Evolutionary conservation across 1,139 yeast genomes (phyloP).

Genomic region (Pichia norvegensis): DNA sequence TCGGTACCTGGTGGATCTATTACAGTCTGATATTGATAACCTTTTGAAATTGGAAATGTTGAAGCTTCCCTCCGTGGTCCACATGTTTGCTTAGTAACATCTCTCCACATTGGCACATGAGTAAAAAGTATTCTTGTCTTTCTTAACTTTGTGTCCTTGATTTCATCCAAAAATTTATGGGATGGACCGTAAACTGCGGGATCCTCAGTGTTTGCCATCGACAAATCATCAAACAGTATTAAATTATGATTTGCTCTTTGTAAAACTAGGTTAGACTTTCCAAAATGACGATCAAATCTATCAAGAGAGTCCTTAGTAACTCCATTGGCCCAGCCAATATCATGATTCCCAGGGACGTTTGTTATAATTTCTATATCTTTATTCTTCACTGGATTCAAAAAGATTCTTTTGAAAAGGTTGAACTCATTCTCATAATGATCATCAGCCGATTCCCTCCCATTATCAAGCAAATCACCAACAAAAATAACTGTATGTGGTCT

Average conservation of each 20-base stretch:
- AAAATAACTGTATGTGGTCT: slow-evolving; percentile 41
- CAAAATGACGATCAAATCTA: slow-evolving; percentile 37
- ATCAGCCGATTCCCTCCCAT: slow-evolving; percentile 40
- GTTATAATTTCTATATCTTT: slow-evolving; percentile 22
- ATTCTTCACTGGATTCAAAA: slow-evolving; percentile 22
- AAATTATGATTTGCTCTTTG: slow-evolving; percentile 38
- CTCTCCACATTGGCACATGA: slow-evolving; percentile 45
- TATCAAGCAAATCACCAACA: slow-evolving; percentile 49
- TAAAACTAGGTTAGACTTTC: slow-evolving; percentile 32
- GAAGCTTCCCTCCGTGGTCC: slow-evolving; percentile 39
- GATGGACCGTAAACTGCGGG: slow-evolving; percentile 29
- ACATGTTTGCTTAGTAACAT: slow-evolving; percentile 31
- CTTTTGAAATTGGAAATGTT: slow-evolving; percentile 28
- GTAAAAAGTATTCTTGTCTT: slow-evolving; percentile 32
- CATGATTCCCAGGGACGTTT: slow-evolving; percentile 50
- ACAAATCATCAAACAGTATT: slow-evolving; percentile 38
- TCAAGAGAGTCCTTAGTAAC: slow-evolving; percentile 34
- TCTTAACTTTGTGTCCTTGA: slow-evolving; percentile 13
- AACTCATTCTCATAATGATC: slow-evolving; percentile 35
- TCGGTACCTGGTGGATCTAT: slow-evolving; percentile 30
- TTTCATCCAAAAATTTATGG: slow-evolving; percentile 29
- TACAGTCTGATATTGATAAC: slow-evolving; percentile 49
- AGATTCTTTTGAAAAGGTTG: slow-evolving; percentile 36
- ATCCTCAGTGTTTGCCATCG: slow-evolving; percentile 33
- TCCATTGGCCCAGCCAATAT: slow-evolving; percentile 47